Base-by-base conservation (phyloP, 352 stramenopile species). In the Pythium brachiatum region DNA sequence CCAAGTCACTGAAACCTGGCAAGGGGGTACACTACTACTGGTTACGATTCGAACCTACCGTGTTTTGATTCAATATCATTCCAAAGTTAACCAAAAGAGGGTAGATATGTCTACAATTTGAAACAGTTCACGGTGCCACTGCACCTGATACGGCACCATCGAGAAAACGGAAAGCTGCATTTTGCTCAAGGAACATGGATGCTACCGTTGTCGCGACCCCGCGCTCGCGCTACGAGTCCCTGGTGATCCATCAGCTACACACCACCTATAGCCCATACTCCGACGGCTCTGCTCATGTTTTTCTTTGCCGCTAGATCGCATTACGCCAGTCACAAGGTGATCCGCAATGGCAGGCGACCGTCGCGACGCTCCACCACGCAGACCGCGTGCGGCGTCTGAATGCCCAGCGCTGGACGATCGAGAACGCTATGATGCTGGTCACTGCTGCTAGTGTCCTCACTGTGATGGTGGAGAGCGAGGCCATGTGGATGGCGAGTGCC, bases 401-500 rank as follows among this genome's bases (percentile, higher is more conserved):
- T 2, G 41, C 36, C 8, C 62, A 27, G 2, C 52, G 62, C 62
- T 62, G 47, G 0, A 12, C 6, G 15, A 59, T 79, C 32, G 79
- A 88, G 57, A 88, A 69, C 57, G 66, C 50, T 60, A 88, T 86
- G 79, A 60, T 84, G 25, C 44, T 61, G 7, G 27, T 76, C 25
- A 70, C 74, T 9, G n/a, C 71, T 29, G 53, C 76, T 12, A 66
- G 64, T 47, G 74, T 86, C 20, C 12, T 70, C 29, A 73, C 66
- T 48, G 79, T 68, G n/a, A 69, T 71, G 59, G 55, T 80, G 27
- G 79, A 88, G 55, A 82, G 79, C 46, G 79, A 88, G 50, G 52
- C 82, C 15, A 62, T 86, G 20, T 83, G 79, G 65, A 57, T 61
- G 57, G 13, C 9, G 4, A 29, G 50, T 27, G 7, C 27, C 31